A percentile compares a stretch with the other conserved stretches of the same genome.
Evolutionary conservation across 495 filamentous ascomycete species (phyloP).

Genomic region (Aspergillus wentii): DNA sequence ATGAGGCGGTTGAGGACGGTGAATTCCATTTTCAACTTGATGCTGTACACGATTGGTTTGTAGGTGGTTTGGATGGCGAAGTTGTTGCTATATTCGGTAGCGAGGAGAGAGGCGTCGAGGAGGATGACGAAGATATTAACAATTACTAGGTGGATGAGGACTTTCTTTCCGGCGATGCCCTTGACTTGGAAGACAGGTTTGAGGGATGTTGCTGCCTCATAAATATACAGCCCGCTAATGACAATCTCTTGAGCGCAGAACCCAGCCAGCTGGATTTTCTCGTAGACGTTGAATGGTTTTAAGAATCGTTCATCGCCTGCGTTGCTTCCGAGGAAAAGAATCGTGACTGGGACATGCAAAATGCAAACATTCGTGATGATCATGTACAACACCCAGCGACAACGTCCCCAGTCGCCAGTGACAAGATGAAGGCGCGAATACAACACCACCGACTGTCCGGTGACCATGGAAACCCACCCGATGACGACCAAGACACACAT

Average conservation of each 20-base stretch:
- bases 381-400: slow-evolving; percentile 24
- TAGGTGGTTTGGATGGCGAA: slow-evolving; percentile 37
- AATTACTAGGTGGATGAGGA: slow-evolving; percentile 40
- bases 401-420: slow-evolving; percentile 10
- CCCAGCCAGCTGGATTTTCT: slow-evolving; percentile 34
- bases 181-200: slow-evolving; percentile 24
- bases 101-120: slow-evolving; percentile 29
- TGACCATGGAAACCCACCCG: slow-evolving; percentile 30
- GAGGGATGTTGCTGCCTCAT: slow-evolving; percentile 30
- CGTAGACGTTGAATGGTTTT: slow-evolving; percentile 33
- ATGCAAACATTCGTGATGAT: slow-evolving; percentile 25
- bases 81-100: slow-evolving; percentile 26
- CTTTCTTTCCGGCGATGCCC: slow-evolving; percentile 17
- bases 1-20: slow-evolving; percentile 44
- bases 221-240: slow-evolving; percentile 47
- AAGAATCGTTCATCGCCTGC: slow-evolving; percentile 13
- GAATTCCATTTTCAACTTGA: slow-evolving; percentile 52
- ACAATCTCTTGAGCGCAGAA: slow-evolving; percentile 42
- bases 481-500: slow-evolving; percentile 22
- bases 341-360: slow-evolving; percentile 25
- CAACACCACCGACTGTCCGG: slow-evolving; percentile 30
- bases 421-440: slow-evolving; percentile 40
- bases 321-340: slow-evolving; percentile 24
- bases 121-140: slow-evolving; percentile 37
- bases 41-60: slow-evolving; percentile 40